Conservation (phyloP, 306 rosid genomes). For the Ormosia semicastrata region DNA sequence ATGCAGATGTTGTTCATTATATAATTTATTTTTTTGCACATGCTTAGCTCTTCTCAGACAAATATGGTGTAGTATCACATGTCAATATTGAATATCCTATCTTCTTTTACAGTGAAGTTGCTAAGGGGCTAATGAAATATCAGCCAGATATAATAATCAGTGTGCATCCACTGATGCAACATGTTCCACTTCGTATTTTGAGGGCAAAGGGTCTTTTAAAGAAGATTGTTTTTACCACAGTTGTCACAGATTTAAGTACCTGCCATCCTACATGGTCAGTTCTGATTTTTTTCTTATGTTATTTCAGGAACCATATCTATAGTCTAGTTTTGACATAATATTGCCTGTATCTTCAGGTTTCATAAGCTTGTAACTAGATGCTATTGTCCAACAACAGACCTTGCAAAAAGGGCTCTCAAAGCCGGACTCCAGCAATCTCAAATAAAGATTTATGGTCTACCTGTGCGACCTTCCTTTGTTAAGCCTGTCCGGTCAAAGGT, state of each 20-base stretch:
- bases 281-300: neutral
- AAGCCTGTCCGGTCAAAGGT: slow-evolving; percentile 94
- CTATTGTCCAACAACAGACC: slow-evolving; percentile 92
- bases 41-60: neutral
- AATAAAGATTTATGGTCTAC: slow-evolving; percentile 88
- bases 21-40: slow-evolving; percentile 1
- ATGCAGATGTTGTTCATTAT: neutral
- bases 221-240: slow-evolving; percentile 95
- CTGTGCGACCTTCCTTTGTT: slow-evolving; percentile 84
- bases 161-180: slow-evolving; percentile 98
- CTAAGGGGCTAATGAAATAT: slow-evolving; percentile 94
- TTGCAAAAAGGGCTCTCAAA: slow-evolving; percentile 77
- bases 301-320: neutral
- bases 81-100: neutral
- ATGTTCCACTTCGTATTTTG: slow-evolving; percentile 95
- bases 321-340: slow-evolving; percentile 31
- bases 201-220: slow-evolving; percentile 82
- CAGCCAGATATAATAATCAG: slow-evolving; percentile 98
- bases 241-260: slow-evolving; percentile 95
- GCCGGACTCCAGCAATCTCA: slow-evolving; percentile 90
- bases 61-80: neutral
- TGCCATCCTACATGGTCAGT: slow-evolving; percentile 99
- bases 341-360: slow-evolving; percentile 64
- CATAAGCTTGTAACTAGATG: slow-evolving; percentile 98
- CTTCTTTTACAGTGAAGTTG: slow-evolving; percentile 58